A percentile compares a stretch with the other conserved stretches of the same genome.
Conservation (phyloP, 805 yeast species). For the Hanseniaspora meyeri region DNA sequence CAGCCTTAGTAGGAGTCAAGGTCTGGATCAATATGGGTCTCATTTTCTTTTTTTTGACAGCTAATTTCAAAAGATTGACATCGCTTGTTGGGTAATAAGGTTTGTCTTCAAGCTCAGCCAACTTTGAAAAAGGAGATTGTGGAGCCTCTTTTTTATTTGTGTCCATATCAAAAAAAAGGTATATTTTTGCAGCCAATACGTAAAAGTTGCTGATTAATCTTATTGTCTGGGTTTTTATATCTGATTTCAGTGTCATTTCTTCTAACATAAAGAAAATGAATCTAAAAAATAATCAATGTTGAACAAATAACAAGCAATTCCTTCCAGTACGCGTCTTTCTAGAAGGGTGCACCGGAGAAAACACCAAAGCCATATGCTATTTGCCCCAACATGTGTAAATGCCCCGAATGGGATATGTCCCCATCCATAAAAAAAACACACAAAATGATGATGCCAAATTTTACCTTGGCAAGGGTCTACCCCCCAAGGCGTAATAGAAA, state of each 20-base stretch:
- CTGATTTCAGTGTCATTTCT: too few relatives aligned
- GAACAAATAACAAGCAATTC: neutral
- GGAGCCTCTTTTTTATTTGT: neutral
- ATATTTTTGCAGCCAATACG: too few relatives aligned
- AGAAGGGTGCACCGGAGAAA: neutral
- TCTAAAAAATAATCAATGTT: too few relatives aligned
- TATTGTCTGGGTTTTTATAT: neutral
- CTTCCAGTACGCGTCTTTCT: neutral
- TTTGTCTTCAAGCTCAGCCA: neutral
- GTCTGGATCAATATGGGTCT: conserved; percentile 5
- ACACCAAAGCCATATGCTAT: neutral
- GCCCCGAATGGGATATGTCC: neutral
- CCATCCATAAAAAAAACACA: neutral
- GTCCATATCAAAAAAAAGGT: neutral
- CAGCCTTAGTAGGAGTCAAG: conserved; percentile 8
- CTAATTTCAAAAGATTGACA: neutral
- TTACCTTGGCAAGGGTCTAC: too few relatives aligned
- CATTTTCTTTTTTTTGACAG: conserved; percentile 1
- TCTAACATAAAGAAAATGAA: too few relatives aligned
- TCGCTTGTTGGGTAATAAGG: neutral
- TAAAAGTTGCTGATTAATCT: too few relatives aligned
- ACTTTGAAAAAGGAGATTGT: conserved; percentile 1
- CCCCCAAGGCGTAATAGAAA: neutral
- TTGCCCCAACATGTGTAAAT: neutral
- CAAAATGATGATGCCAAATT: neutral